Conservation (phyloP, 2,329 filamentous ascomycete genomes). For the Zymoseptoria passerinii region DNA sequence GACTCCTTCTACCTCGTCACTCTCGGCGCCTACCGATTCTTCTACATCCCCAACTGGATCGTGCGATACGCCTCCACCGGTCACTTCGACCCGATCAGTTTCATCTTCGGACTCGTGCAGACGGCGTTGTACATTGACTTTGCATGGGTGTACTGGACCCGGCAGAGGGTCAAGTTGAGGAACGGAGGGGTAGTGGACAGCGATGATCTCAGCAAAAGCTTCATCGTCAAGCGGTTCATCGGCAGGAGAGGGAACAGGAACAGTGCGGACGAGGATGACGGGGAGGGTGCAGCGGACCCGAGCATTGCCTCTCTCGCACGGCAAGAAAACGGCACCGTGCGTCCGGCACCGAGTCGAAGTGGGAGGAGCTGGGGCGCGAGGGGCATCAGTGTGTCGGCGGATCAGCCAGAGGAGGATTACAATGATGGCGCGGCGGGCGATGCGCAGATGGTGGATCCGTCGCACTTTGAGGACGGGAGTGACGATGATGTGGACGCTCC, state of each 20-base stretch:
- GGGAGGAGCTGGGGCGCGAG: conserved; percentile 47
- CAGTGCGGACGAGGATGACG: conserved; percentile 36
- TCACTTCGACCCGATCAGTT: conserved; percentile 54
- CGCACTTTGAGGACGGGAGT: conserved; percentile 39
- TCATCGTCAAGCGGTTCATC: conserved; percentile 72
- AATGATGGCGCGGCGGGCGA: conserved; percentile 17
- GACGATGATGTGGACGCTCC: conserved; percentile 32
- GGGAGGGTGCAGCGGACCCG: conserved; percentile 55
- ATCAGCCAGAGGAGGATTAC: conserved; percentile 26
- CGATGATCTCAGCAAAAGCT: conserved; percentile 78
- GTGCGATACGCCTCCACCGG: conserved; percentile 47
- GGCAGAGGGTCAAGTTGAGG: conserved; percentile 88
- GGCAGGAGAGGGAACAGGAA: conserved; percentile 41
- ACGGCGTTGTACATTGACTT: conserved; percentile 89
- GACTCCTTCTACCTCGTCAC: conserved; percentile 92
- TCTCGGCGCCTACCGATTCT: conserved; percentile 75
- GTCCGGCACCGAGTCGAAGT: conserved; percentile 16
- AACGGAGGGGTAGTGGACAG: conserved; percentile 81
- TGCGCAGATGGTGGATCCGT: conserved; percentile 37
- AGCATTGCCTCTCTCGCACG: conserved; percentile 43
- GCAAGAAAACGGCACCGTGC: conserved; percentile 25
- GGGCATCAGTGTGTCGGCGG: conserved; percentile 53
- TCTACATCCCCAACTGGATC: conserved; percentile 93
- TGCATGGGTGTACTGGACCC: conserved; percentile 91
- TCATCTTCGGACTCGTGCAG: conserved; percentile 82